Conservation (phyloP, 2,329 filamentous ascomycete species). For the Thielaviopsis euricoi region DNA sequence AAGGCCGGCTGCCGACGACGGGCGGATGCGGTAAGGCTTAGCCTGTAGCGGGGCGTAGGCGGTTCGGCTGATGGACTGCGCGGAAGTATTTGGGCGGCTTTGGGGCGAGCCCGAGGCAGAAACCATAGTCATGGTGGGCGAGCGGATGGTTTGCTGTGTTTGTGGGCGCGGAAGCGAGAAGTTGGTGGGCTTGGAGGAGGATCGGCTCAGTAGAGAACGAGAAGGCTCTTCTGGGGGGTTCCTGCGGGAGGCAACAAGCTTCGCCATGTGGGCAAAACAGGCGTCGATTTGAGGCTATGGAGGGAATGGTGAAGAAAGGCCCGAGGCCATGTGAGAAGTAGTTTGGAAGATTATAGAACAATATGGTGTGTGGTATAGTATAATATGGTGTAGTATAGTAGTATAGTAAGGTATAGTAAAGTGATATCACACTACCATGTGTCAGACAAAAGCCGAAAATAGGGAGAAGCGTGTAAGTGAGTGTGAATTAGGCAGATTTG, state of each 20-base stretch:
- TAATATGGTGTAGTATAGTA: too few relatives aligned
- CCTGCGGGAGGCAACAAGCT: background rate
- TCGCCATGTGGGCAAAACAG: background rate
- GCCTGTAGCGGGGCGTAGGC: background rate
- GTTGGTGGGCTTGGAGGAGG: background rate
- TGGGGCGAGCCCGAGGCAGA: background rate
- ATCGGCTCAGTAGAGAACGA: background rate
- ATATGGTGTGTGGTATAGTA: too few relatives aligned
- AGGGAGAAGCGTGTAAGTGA: background rate
- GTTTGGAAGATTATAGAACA: too few relatives aligned
- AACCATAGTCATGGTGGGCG: background rate
- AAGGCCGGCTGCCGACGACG: background rate
- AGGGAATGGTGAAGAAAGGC: background rate
- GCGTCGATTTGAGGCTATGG: too few relatives aligned
- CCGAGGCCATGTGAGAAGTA: background rate
- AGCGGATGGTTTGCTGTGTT: background rate
- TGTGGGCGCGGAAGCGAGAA: background rate
- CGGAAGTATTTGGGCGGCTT: background rate
- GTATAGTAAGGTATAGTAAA: too few relatives aligned
- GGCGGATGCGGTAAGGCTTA: background rate
- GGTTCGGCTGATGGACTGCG: background rate
- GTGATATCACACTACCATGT: background rate
- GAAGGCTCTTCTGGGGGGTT: background rate
- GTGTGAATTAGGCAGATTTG: too few relatives aligned
- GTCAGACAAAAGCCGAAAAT: background rate